phyloP scores from a whole-genome alignment of 345 rosid genomes.

The Brassica cretica region DNA sequence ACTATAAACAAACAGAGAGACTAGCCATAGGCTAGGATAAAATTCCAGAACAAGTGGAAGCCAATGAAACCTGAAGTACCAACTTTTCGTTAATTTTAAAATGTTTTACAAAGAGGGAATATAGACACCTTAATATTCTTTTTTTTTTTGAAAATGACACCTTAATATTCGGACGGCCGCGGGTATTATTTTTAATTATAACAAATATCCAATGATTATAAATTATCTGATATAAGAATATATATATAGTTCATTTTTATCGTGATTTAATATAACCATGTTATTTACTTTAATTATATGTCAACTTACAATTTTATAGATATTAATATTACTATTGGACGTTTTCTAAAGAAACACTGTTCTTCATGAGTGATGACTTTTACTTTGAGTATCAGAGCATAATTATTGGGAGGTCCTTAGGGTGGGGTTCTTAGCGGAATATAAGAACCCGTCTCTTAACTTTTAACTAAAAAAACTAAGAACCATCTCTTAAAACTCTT shows the following conservation, averaged over 20 bases:
- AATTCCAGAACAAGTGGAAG: conserved; percentile 38
- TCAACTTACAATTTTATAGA: not conserved
- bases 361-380: not conserved
- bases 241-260: not conserved
- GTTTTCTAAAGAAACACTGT: not conserved
- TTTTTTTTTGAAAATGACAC: not conserved
- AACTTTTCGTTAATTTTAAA: conserved; percentile 13
- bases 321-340: not conserved
- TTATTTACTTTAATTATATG: not conserved
- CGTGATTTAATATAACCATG: not conserved
- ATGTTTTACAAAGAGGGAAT: conserved; percentile 18
- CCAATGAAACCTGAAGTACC: conserved; percentile 32
- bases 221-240: not conserved
- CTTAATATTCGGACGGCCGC: conserved; percentile 30
- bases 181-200: conserved; percentile 3
- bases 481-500: too few relatives aligned
- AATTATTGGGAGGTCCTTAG: too few relatives aligned
- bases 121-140: conserved; percentile 4
- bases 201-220: not conserved
- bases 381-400: too few relatives aligned
- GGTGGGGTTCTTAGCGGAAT: too few relatives aligned
- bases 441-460: too few relatives aligned
- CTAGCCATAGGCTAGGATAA: conserved; percentile 32
- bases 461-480: too few relatives aligned
- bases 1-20: conserved; percentile 4